These are phyloP conservation scores for Hypholoma fasciculare DNA, from an alignment of 768 basidiomycete genomes.

Conservation along the genomic window DNA sequence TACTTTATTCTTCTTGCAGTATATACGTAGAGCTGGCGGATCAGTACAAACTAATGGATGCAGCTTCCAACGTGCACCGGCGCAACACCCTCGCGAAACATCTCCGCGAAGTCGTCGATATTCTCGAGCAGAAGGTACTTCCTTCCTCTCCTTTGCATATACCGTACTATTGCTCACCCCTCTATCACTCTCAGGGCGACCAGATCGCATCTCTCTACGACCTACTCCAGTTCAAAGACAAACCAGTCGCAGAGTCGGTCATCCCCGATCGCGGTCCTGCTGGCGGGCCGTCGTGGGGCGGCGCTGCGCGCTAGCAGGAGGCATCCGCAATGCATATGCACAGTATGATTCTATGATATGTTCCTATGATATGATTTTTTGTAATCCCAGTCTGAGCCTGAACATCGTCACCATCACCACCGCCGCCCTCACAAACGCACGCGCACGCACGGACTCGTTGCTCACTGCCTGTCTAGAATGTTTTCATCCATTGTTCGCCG, in stretches of 20 bases:
- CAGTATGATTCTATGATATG: neutral
- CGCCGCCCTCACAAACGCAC: neutral
- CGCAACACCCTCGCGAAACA: slow-evolving; percentile 88
- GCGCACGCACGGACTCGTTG: neutral
- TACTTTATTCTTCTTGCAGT: slow-evolving; percentile 38
- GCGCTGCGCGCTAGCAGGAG: neutral
- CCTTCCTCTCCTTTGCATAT: slow-evolving; percentile 6
- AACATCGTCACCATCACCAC: neutral
- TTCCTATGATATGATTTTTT: neutral
- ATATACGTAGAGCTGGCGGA: slow-evolving; percentile 91
- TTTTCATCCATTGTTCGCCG: neutral
- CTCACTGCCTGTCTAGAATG: neutral
- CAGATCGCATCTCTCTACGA: slow-evolving; percentile 93
- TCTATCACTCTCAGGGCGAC: slow-evolving; percentile 62
- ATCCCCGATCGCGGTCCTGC: slow-evolving; percentile 9
- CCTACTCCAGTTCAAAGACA: slow-evolving; percentile 75
- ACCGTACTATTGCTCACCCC: neutral
- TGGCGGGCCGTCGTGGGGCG: neutral
- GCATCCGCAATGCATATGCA: neutral
- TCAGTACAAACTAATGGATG: slow-evolving; percentile 89
- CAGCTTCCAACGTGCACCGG: slow-evolving; percentile 76
- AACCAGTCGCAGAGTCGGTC: slow-evolving; percentile 35
- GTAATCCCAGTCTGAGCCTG: neutral
- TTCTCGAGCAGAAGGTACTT: slow-evolving; percentile 85
- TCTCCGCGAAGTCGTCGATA: slow-evolving; percentile 87